Evolutionary conservation across 192 early-diverging fungal species (phyloP).

Genomic region (Rhizophagus clarus): DNA sequence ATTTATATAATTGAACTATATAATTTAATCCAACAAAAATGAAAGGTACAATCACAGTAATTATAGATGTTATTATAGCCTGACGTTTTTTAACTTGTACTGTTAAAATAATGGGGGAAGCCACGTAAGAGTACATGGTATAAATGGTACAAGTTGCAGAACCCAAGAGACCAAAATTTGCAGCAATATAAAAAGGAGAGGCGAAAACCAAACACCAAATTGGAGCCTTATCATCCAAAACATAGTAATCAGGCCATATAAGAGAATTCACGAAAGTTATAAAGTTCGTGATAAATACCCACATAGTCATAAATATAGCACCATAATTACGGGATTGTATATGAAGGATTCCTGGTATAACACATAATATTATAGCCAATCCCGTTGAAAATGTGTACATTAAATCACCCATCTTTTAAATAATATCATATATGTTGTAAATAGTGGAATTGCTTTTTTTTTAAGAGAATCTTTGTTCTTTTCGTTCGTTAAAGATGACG

Average conservation of each 20-base stretch:
- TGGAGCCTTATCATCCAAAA: background rate
- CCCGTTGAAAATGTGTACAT: background rate
- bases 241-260: background rate
- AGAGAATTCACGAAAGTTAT: constrained; percentile 12
- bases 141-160: constrained; percentile 21
- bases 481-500: background rate
- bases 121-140: constrained; percentile 5
- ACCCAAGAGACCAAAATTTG: background rate
- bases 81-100: background rate
- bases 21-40: background rate
- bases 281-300: background rate
- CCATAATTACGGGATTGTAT: constrained; percentile 16
- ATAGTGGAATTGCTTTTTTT: too few relatives aligned
- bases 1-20: background rate
- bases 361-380: background rate
- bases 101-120: background rate
- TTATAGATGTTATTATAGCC: background rate
- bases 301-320: constrained; percentile 23
- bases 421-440: background rate
- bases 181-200: background rate
- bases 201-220: constrained; percentile 6
- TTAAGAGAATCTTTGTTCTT: background rate
- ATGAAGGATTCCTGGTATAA: constrained; percentile 17
- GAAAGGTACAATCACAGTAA: background rate
- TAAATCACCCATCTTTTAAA: constrained; percentile 11